Percentiles rank a stretch among this genome's conserved stretches.
Conservation (phyloP, 441 rosid species). For the Francoa sonchifolia region DNA sequence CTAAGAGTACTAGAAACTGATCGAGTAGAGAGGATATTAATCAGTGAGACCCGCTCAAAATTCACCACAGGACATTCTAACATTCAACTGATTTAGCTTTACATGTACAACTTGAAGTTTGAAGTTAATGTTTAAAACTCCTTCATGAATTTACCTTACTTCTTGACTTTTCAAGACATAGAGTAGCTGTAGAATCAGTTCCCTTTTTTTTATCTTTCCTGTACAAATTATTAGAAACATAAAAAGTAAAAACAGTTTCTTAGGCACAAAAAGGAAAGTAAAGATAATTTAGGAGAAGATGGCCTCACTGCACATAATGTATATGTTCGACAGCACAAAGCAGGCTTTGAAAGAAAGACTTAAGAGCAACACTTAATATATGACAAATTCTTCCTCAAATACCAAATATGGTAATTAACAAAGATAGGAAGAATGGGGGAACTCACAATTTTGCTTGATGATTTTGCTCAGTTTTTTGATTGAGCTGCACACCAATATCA, state of each 20-base stretch:
- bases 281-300: constrained; percentile 3
- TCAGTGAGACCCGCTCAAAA: neutral
- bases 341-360: neutral
- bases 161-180: constrained; percentile 28
- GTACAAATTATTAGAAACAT: constrained; percentile 12
- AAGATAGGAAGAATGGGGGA: constrained; percentile 4
- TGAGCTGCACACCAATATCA: constrained; percentile 45
- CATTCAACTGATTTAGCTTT: neutral
- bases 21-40: neutral
- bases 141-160: constrained; percentile 47
- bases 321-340: constrained; percentile 2
- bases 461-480: constrained; percentile 32
- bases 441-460: constrained; percentile 33
- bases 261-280: neutral
- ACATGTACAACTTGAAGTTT: too few relatives aligned
- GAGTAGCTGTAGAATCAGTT: constrained; percentile 19
- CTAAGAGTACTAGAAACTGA: neutral
- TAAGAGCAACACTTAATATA: neutral
- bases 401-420: constrained; percentile 1
- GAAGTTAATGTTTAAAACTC: too few relatives aligned
- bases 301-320: neutral
- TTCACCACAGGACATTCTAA: neutral
- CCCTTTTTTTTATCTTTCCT: constrained; percentile 50
- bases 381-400: neutral
- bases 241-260: neutral